These are phyloP conservation scores for Paramecium sexaurelia DNA, from an alignment of 73 alveolate species.

Conservation along the genomic window DNA sequence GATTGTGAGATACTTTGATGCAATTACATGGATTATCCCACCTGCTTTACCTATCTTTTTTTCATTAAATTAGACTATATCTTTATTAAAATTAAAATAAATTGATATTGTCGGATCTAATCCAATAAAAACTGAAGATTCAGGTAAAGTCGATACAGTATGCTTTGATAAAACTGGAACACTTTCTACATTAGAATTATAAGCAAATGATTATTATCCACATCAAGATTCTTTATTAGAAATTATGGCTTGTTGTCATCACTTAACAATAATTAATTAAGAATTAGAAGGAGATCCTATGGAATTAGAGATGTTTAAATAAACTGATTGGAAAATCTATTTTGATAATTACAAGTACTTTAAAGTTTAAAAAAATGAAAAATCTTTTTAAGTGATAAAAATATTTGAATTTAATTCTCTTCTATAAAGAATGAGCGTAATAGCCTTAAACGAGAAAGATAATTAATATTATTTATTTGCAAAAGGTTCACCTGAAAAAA, in stretches of 20 bases:
- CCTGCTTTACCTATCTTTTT: constrained; percentile 60
- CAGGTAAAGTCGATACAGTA: constrained; percentile 79
- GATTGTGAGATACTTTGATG: constrained; percentile 68
- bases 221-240: neutral
- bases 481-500: constrained; percentile 94
- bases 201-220: constrained; percentile 47
- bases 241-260: constrained; percentile 47
- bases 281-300: constrained; percentile 87
- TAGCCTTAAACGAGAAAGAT: constrained; percentile 32
- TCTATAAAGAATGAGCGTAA: constrained; percentile 73
- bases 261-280: constrained; percentile 43
- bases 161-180: constrained; percentile 88
- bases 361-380: neutral
- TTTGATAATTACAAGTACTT: neutral
- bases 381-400: constrained; percentile 44
- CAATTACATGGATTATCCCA: constrained; percentile 61
- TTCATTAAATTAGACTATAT: neutral
- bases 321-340: neutral
- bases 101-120: constrained; percentile 51
- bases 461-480: constrained; percentile 72
- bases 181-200: constrained; percentile 56
- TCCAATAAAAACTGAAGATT: constrained; percentile 70
- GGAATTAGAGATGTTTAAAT: constrained; percentile 85
- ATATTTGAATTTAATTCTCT: constrained; percentile 76
- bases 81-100: constrained; percentile 21